Evolutionary conservation across 306 rosid species (phyloP), one percentile per base, ranked within the genome.

Genomic region (Cicer arietinum): DNA sequence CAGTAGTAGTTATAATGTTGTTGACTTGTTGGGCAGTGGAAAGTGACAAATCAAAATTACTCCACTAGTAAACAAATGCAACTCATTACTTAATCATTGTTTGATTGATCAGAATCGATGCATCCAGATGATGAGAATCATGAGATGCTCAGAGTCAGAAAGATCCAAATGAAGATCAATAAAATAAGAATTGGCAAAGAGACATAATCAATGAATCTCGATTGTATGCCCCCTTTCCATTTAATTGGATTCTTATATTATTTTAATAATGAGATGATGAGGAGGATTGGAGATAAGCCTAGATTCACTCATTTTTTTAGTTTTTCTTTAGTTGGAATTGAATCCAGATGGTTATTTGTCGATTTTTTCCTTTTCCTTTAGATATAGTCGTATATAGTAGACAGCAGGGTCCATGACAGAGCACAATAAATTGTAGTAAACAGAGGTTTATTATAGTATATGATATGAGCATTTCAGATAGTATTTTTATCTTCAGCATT

Each of bases 141-240:
- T 20, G 50, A 62, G 72, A 43, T 37, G 77, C 65, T 22, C 64
- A 78, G 67, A 67, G 57, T 17, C 53, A 78, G 63, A 71, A 53
- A 53, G 18, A 8, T 74, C 43, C 85, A 86, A 69, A 77, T 40
- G 8, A 18, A 43, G 11, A 59, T 30, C 9, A 70, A 25, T 73
- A 82, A 78, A 57, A 69, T 73, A 74, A 48, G 59, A 52, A 41
- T 74, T 67, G 25, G 62, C 76, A 78, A 70, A 69, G 17, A 69
- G 77, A 86, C 76, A 76, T 81, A 71, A 76, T 76, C 87, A 67
- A 69, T 78, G 88, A 85, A 88, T 88, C 91, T 57, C 66, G 77
- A 78, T 69, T 74, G 84, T 69, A 70, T 81, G 85, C 40, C 85
- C 56, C 67, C 44, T 69, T 41, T 83, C 30, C 64, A 37, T 69